Evolutionary conservation across 306 rosid species (phyloP).

Genomic region (Sicyos baderoa): DNA sequence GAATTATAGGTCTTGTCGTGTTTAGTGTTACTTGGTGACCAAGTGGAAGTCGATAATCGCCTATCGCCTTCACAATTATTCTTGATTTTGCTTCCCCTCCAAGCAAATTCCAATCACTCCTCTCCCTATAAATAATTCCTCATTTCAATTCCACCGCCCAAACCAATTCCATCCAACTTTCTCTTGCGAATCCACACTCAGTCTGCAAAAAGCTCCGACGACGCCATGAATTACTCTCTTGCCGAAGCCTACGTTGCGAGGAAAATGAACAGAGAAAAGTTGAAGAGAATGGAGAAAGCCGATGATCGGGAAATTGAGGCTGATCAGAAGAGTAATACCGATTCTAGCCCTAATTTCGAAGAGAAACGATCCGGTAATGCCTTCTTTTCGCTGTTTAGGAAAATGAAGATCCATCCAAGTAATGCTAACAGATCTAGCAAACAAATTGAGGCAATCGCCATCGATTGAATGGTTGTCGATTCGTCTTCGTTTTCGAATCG

Average conservation of each 20-base stretch:
- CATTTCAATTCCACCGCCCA: neutral
- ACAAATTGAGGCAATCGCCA: no score
- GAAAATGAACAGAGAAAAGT: neutral
- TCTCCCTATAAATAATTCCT: neutral
- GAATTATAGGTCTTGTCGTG: no score
- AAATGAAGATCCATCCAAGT: constrained; percentile 17
- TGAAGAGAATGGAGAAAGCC: constrained; percentile 12
- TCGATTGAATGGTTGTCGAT: neutral
- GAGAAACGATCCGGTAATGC: neutral
- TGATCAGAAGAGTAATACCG: neutral
- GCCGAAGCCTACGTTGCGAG: constrained; percentile 23
- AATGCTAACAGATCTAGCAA: neutral
- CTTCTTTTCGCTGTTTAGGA: constrained; percentile 24
- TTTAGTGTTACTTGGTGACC: neutral
- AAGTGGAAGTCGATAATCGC: neutral
- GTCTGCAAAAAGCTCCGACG: neutral
- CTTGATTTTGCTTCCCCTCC: neutral
- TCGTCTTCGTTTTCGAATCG: neutral
- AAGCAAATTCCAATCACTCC: neutral
- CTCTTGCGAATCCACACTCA: neutral
- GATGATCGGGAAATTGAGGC: neutral
- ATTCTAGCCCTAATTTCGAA: neutral
- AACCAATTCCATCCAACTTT: neutral
- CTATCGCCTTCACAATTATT: neutral
- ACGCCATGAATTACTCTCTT: constrained; percentile 12